Evolutionary conservation across 371 early-diverging fungal species (phyloP), one percentile per base, ranked within the genome.

Genomic region (Mucor racemosus): DNA sequence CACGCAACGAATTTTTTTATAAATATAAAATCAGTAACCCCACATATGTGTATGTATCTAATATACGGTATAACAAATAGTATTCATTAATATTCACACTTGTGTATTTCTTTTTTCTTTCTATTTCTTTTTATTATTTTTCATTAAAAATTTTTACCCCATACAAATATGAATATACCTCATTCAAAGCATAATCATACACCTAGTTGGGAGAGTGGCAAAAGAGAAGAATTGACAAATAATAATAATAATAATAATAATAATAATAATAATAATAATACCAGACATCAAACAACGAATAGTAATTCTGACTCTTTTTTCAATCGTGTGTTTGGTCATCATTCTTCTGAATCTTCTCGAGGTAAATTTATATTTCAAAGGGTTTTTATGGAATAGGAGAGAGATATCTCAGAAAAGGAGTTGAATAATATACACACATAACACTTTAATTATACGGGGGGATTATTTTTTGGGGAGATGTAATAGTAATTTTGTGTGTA

Each of bases 251-350:
- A 15, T 35, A 26, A 5, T 42, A 19, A 15, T 42, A 44, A 13
- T 13, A 44, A 17, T 31, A 61, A 26, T 10, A 54, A 15, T 35
- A 26, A 5, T 42, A 19, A 15, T 42, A 44, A 13, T 13, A 44
- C 13, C n/a, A 61, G 33, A 38, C 64, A 62, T 21, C 60, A 67
- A 15, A 35, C 67, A n/a, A 40, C 60, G 31, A 46, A 53, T 19
- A 46, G 46, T 10, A 46, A 46, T 13, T 53, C 42, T n/a, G 78
- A 75, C 60, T 75, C 78, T 34, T 75, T 78, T 33, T 75, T 75
- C 26, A 74, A 65, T 40, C 68, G 78, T 38, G 76, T 78, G 7
- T 75, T 78, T 68, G 78, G 76, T 50, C 73, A 78, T 69, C 74
- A 73, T 41, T 78, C 75, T 41, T 68, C 72, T 40, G 78, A 78